phyloP scores from a whole-genome alignment of 345 rosid species.

The Eucalyptus paniculata region DNA sequence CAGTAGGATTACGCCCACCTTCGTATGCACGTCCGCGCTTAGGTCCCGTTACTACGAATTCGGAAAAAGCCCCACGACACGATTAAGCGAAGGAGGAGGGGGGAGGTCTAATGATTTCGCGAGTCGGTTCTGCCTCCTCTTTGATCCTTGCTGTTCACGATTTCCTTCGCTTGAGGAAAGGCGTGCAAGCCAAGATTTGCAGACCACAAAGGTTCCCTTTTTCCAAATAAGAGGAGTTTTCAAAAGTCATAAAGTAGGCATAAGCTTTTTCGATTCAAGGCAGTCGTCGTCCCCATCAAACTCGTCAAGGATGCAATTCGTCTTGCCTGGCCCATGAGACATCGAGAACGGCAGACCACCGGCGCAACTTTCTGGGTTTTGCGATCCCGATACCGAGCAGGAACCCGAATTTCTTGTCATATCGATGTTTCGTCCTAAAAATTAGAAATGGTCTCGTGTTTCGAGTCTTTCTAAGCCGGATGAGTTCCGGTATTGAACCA shows the following conservation, averaged over 20 bases:
- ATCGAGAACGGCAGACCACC: background rate
- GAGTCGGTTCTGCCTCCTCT: background rate
- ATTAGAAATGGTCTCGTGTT: background rate
- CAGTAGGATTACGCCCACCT: background rate
- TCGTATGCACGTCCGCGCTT: background rate
- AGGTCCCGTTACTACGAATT: background rate
- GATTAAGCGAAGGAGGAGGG: background rate
- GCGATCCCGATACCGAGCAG: background rate
- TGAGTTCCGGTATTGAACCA: background rate
- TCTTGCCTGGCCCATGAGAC: background rate
- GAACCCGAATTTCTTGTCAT: background rate
- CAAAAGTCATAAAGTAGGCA: background rate
- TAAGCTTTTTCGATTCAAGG: too few relatives aligned
- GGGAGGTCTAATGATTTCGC: background rate
- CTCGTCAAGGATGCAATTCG: background rate
- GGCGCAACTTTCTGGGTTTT: background rate
- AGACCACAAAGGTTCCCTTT: background rate
- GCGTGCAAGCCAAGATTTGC: background rate
- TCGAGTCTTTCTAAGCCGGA: background rate
- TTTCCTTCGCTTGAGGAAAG: background rate
- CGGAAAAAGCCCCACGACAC: background rate
- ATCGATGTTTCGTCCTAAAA: background rate
- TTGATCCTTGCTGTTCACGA: background rate
- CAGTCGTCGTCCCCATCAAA: background rate
- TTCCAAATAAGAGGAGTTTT: background rate